A percentile compares a stretch with the other conserved stretches of the same genome.
These are phyloP conservation scores for Gloeostereum incarnatum DNA, from an alignment of 768 basidiomycete species.

Conservation along the genomic window DNA sequence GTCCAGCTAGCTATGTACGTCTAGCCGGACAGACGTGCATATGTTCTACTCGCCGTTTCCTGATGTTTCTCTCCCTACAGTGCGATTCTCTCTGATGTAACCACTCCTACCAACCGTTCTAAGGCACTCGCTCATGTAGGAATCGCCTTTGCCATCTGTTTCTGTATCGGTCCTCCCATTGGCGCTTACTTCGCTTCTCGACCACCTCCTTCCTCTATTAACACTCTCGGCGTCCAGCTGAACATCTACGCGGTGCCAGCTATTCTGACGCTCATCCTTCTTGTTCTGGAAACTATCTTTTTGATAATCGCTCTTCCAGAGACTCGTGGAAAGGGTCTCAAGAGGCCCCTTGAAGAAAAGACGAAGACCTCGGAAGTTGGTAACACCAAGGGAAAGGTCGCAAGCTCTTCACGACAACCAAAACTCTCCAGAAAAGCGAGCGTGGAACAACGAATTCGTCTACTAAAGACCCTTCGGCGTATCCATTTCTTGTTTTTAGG, in stretches of 20 bases:
- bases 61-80: conserved; percentile 25
- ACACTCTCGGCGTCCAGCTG: conserved; percentile 48
- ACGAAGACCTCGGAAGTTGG: conserved; percentile 11
- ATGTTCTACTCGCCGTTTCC: no score
- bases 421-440: conserved; percentile 19
- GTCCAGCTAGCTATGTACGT: conserved; percentile 91
- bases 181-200: conserved; percentile 95
- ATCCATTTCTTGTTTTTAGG: conserved; percentile 83
- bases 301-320: conserved; percentile 74
- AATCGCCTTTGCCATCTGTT: conserved; percentile 94
- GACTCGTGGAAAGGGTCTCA: conserved; percentile 49
- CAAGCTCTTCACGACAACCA: conserved; percentile 13
- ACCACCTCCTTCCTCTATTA: conserved; percentile 55
- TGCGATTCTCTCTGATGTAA: conserved; percentile 90
- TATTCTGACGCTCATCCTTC: conserved; percentile 65
- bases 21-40: no score
- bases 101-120: conserved; percentile 69
- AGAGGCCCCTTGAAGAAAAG: conserved; percentile 11
- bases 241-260: conserved; percentile 95
- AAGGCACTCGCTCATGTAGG: conserved; percentile 88
- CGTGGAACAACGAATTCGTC: conserved; percentile 39
- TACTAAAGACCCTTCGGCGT: conserved; percentile 50
- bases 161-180: conserved; percentile 86
- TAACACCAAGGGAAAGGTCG: conserved; percentile 13
- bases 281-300: conserved; percentile 75